Evolutionary conservation across 75 land plant species (phyloP), one percentile per base, ranked within the genome.

Genomic region (Sequoiadendron giganteum): DNA sequence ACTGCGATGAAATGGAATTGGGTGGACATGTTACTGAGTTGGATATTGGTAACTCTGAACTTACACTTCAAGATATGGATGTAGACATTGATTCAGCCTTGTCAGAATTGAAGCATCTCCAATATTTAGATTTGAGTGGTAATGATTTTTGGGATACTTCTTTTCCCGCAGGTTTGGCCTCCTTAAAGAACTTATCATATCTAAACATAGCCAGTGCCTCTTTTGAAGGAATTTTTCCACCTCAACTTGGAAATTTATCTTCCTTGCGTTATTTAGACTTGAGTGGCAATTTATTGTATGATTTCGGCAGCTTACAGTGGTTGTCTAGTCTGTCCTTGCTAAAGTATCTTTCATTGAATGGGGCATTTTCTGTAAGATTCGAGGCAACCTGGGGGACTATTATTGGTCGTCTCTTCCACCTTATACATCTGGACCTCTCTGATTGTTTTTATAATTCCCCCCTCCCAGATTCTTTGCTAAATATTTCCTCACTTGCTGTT

Each of bases 311-410:
- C 65, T 15, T 58, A 19, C 1, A 14, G 3, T 58, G 65, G 65
- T 58, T 58, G 21, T 18, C 65, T 58, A 58, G 21, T 10, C 15
- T 58, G 65, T 58, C 65, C 16, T 18, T 19, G 21, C 65, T 58
- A 16, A 19, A 58, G 5, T 58, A 58, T 58, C 65, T 58, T 58
- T 58, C 65, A 58, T 15, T 58, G 5, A 58, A 19, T 11, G 65
- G 65, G 65, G 0, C 2, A 19, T 0, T 0, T 0, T 0, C 0
- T 0, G 16, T 10, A 58, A 0, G 2, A 0, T 56, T 13, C 14
- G 6, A 0, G 61, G 3, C 61, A 56, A 3, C 16, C 18, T 58
- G 65, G 65, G 21, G 5, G 65, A 58, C 19, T 58, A 58, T 58
- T 10, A 45, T 45, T 45, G 48, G 48, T 45, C 5, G 48, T 45